A percentile compares a stretch with the other conserved stretches of the same genome.
Evolutionary conservation across 306 rosid species (phyloP).

Genomic region (Abrus precatorius): DNA sequence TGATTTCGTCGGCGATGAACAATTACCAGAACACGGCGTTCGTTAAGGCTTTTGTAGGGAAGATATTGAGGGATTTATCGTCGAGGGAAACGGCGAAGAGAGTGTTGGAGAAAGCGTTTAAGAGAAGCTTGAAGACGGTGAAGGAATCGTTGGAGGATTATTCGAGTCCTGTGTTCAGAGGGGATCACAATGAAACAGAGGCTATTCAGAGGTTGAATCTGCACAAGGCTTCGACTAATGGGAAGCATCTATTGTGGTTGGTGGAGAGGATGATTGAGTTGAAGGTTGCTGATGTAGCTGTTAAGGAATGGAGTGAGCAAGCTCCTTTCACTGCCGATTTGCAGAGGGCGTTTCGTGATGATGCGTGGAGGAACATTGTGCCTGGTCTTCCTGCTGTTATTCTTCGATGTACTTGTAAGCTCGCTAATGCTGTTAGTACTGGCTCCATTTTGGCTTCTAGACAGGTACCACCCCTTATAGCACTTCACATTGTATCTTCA

Average conservation of each 20-base stretch:
- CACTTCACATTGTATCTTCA: no score
- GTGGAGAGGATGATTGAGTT: constrained; percentile 97
- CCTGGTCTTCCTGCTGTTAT: constrained; percentile 87
- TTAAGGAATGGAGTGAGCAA: constrained; percentile 87
- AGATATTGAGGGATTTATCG: constrained; percentile 78
- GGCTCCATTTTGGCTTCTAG: constrained; percentile 80
- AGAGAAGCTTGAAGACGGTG: constrained; percentile 67
- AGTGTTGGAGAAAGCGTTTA: constrained; percentile 82
- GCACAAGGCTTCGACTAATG: constrained; percentile 83
- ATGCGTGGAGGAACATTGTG: constrained; percentile 86
- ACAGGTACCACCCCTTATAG: constrained; percentile 58
- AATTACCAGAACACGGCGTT: constrained; percentile 77
- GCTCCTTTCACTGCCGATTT: constrained; percentile 75
- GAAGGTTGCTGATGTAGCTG: constrained; percentile 82
- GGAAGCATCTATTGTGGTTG: constrained; percentile 81
- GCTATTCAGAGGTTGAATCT: constrained; percentile 89
- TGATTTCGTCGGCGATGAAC: constrained; percentile 68
- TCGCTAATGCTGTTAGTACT: constrained; percentile 76
- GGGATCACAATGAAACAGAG: constrained; percentile 85
- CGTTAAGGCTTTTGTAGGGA: constrained; percentile 92
- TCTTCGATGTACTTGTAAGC: constrained; percentile 81
- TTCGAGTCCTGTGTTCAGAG: constrained; percentile 84
- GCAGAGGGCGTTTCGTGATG: constrained; percentile 85
- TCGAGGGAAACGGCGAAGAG: constrained; percentile 78
- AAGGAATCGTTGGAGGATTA: constrained; percentile 92